Base-by-base conservation (phyloP, 495 filamentous ascomycete genomes). In the Aspergillus saccharolyticus region DNA sequence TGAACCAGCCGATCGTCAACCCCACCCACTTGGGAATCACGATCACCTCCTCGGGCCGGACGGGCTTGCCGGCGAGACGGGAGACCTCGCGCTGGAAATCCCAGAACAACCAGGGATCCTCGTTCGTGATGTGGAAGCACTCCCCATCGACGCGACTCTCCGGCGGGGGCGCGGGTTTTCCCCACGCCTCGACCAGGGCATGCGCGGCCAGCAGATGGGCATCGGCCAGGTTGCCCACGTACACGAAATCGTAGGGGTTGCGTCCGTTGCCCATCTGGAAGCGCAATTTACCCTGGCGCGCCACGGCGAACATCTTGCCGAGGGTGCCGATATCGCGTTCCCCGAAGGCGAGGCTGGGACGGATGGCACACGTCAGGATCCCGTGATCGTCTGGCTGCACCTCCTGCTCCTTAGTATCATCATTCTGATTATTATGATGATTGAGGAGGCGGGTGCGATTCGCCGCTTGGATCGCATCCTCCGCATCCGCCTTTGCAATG, bases 171-270 rank as follows among this genome's bases (percentile, higher is more conserved):
- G n/a, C 18, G 12, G 56, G 50, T 20, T 52, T 52, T 0, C 44
- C 44, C 30, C 30, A 48, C 14, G 56, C 56, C 7, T 53, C 22
- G 3, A 58, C 6, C 9, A 58, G 25, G 0, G 50, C 50, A 5
- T 43, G 49, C 0, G 56, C 56, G 4, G 28, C 56, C 15, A 58
- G 43, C 1, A 58, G 43, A 24, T 58, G 56, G 12, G 56, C 56
- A 22, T 53, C 51, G 2, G 56, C 56, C 14, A 58, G 25, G 15
- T 58, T 58, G 2, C 56, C 56, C 2, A 54, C 42, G 18, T 58
- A 58, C 15, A 58, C 28, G 28, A 58, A 58, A 43, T 58, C 56
- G 17, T 58, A 58, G 4, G 50, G 15, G 16, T 58, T 58, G n/a
- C 48, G 42, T 0, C 56, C 56, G 10, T 53, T 3, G 16, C 56